These are phyloP conservation scores for Kluyveromyces dobzhanskii DNA, from an alignment of 805 yeast genomes.

Conservation along the genomic window DNA sequence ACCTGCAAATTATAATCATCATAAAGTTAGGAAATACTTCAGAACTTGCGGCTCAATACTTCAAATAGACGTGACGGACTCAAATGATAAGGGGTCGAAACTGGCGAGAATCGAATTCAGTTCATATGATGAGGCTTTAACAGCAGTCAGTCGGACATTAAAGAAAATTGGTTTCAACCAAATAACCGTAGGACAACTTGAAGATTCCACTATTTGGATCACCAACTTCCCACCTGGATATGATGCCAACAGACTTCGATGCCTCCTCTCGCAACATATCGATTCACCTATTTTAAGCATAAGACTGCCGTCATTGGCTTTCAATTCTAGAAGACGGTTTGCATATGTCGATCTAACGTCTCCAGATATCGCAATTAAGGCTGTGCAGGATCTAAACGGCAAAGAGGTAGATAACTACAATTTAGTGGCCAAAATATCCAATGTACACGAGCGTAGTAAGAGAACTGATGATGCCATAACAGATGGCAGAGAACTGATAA, in stretches of 20 bases:
- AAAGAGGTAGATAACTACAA: slow-evolving; percentile 30
- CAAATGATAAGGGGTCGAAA: slow-evolving; percentile 12
- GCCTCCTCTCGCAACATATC: slow-evolving; percentile 36
- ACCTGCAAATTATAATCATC: slow-evolving; percentile 33
- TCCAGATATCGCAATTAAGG: slow-evolving; percentile 36
- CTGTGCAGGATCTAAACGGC: slow-evolving; percentile 36
- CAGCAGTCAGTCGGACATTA: slow-evolving; percentile 53
- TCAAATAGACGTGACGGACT: slow-evolving; percentile 26
- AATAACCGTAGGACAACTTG: slow-evolving; percentile 38
- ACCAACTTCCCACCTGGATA: slow-evolving; percentile 62
- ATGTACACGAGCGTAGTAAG: slow-evolving; percentile 38
- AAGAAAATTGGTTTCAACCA: slow-evolving; percentile 38
- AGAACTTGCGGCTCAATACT: slow-evolving; percentile 51
- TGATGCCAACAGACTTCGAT: slow-evolving; percentile 32
- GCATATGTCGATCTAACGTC: slow-evolving; percentile 57
- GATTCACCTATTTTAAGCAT: slow-evolving; percentile 34
- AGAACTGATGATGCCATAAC: slow-evolving; percentile 38
- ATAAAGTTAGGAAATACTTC: slow-evolving; percentile 38
- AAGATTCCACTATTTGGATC: slow-evolving; percentile 55
- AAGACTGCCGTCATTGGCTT: slow-evolving; percentile 56
- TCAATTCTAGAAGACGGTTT: slow-evolving; percentile 52
- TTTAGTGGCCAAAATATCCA: slow-evolving; percentile 53
- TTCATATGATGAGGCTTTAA: slow-evolving; percentile 37
- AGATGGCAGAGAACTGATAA: slow-evolving; percentile 49
- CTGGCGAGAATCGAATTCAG: slow-evolving; percentile 55